Evolutionary conservation across 2,329 filamentous ascomycete species (phyloP).

Genomic region (Monosporascus sp.): DNA sequence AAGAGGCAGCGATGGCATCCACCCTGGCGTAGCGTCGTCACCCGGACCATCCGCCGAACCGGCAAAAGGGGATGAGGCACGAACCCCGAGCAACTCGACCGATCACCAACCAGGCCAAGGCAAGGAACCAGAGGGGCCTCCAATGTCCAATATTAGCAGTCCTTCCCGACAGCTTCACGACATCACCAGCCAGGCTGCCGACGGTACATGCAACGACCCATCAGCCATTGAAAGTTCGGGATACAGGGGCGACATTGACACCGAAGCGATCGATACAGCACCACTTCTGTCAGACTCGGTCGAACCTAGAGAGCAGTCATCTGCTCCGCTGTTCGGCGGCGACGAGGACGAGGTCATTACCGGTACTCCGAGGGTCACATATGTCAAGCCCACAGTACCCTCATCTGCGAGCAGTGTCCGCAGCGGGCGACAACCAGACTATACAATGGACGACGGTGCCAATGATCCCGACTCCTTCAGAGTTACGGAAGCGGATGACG

Average conservation of each 20-base stretch:
- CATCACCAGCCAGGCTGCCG: slow-evolving; percentile 14
- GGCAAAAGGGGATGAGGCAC: neutral
- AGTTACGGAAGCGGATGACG: slow-evolving; percentile 8
- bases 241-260: slow-evolving; percentile 2
- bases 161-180: slow-evolving; percentile 25
- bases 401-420: slow-evolving; percentile 37
- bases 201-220: slow-evolving; percentile 5
- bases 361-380: slow-evolving; percentile 22
- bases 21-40: neutral
- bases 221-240: slow-evolving; percentile 2
- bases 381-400: slow-evolving; percentile 25
- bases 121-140: slow-evolving; percentile 10
- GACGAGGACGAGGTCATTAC: slow-evolving; percentile 14
- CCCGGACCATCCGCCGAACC: neutral
- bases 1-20: neutral
- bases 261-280: slow-evolving; percentile 1
- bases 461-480: slow-evolving; percentile 19
- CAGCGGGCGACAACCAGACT: slow-evolving; percentile 47
- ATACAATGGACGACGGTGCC: slow-evolving; percentile 30
- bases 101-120: slow-evolving; percentile 14
- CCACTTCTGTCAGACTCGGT: neutral
- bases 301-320: slow-evolving; percentile 6
- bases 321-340: slow-evolving; percentile 10
- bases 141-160: slow-evolving; percentile 22
- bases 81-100: slow-evolving; percentile 10